A percentile compares a stretch with the other conserved stretches of the same genome.
These are phyloP conservation scores for Westerdykella aurantiaca DNA, from an alignment of 2,329 filamentous ascomycete genomes.

Conservation along the genomic window DNA sequence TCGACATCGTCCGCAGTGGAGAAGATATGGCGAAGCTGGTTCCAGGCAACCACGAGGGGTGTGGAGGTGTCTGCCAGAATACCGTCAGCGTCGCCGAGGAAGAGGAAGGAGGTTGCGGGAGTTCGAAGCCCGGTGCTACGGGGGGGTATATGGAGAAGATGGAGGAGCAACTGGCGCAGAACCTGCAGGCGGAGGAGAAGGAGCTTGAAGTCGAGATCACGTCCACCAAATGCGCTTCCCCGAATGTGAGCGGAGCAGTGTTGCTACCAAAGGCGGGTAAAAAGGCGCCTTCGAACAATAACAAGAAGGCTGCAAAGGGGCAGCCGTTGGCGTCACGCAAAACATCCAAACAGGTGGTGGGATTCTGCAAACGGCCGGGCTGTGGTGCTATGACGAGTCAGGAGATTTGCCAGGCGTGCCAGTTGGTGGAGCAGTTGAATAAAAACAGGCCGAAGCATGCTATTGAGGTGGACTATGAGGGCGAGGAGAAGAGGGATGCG, in stretches of 20 bases:
- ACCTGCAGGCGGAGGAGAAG: slow-evolving; percentile 53
- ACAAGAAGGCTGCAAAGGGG: slow-evolving; percentile 16
- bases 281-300: slow-evolving; percentile 10
- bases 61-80: slow-evolving; percentile 27
- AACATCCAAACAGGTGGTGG: slow-evolving; percentile 60
- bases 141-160: slow-evolving; percentile 77
- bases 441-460: slow-evolving; percentile 53
- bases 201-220: slow-evolving; percentile 64
- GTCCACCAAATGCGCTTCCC: slow-evolving; percentile 7
- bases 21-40: slow-evolving; percentile 95
- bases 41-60: slow-evolving; percentile 45
- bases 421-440: slow-evolving; percentile 82
- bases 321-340: slow-evolving; percentile 21
- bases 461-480: slow-evolving; percentile 28
- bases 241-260: slow-evolving; percentile 29
- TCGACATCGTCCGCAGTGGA: slow-evolving; percentile 90
- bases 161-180: slow-evolving; percentile 64
- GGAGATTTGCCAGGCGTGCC: slow-evolving; percentile 87
- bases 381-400: slow-evolving; percentile 98
- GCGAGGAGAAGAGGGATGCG: slow-evolving; percentile 4
- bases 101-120: slow-evolving; percentile 68
- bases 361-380: slow-evolving; percentile 63
- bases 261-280: slow-evolving; percentile 4
- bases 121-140: slow-evolving; percentile 57
- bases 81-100: slow-evolving; percentile 46